Conservation (phyloP, 129 eudicot genomes). For the Escallonia rubra region DNA sequence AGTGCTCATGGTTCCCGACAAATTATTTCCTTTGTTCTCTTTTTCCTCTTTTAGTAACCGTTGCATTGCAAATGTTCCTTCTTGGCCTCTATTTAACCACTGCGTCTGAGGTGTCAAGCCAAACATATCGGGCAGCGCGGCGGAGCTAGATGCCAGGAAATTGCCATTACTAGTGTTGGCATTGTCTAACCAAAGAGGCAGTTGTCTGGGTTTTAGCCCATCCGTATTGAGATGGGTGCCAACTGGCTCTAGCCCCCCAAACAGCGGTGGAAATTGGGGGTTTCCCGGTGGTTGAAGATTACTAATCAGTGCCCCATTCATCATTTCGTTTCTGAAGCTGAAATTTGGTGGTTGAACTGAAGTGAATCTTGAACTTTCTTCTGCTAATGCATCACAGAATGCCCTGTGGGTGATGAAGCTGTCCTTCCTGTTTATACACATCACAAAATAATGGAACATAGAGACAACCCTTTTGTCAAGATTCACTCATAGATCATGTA, state of each 20-base stretch:
- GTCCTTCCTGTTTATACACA: slow-evolving; percentile 58
- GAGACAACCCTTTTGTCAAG: no score
- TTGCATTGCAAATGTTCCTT: background rate
- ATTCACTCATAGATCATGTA: no score
- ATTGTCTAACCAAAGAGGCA: slow-evolving; percentile 70
- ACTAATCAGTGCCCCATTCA: slow-evolving; percentile 29
- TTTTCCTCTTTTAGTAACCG: slow-evolving; percentile 44
- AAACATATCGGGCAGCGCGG: slow-evolving; percentile 18
- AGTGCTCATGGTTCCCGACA: background rate
- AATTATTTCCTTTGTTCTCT: slow-evolving; percentile 30
- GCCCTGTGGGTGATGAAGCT: slow-evolving; percentile 93
- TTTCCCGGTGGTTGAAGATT: slow-evolving; percentile 32
- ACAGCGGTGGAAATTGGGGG: slow-evolving; percentile 41
- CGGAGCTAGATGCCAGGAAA: slow-evolving; percentile 43
- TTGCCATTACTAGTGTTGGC: slow-evolving; percentile 19
- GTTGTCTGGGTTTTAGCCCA: slow-evolving; percentile 36
- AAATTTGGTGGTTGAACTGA: slow-evolving; percentile 43
- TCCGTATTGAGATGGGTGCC: slow-evolving; percentile 37
- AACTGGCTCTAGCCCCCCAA: slow-evolving; percentile 23
- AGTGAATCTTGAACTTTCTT: slow-evolving; percentile 64
- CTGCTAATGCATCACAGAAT: slow-evolving; percentile 83
- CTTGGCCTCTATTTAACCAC: slow-evolving; percentile 22
- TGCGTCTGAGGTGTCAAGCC: slow-evolving; percentile 32
- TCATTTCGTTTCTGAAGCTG: slow-evolving; percentile 45
- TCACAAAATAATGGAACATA: background rate